A percentile compares a stretch with the other conserved stretches of the same genome.
Conservation (phyloP, 371 early-diverging fungal species). For the Rhizopus stolonifer region DNA sequence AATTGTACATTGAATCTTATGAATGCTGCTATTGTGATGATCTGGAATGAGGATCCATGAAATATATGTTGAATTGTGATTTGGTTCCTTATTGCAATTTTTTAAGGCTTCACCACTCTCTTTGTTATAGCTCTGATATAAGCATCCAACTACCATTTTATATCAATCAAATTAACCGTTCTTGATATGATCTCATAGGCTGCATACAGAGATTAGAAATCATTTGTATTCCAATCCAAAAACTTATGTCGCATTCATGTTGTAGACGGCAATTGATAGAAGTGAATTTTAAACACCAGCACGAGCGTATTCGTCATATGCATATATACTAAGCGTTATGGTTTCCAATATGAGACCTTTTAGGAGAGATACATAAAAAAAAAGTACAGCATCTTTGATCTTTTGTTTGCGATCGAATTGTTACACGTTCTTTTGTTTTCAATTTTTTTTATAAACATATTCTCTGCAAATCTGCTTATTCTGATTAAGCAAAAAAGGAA, state of each 20-base stretch:
- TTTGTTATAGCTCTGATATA: constrained; percentile 95
- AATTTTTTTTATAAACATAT: constrained; percentile 93
- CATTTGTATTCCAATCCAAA: neutral
- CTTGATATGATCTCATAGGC: constrained; percentile 94
- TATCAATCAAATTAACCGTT: constrained; percentile 92
- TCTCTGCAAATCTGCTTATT: constrained; percentile 76
- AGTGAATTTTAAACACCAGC: constrained; percentile 95
- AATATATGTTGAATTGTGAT: too few species aligned
- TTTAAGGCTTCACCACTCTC: constrained; percentile 72
- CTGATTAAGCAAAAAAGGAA: too few species aligned
- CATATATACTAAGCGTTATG: constrained; percentile 77
- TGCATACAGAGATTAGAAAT: constrained; percentile 21
- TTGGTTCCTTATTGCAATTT: too few species aligned
- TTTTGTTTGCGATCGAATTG: constrained; percentile 90
- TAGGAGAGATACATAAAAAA: too few species aligned
- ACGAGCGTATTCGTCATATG: constrained; percentile 95
- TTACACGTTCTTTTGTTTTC: constrained; percentile 86
- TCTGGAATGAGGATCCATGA: too few species aligned
- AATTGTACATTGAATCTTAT: too few species aligned
- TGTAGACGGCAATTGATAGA: constrained; percentile 70
- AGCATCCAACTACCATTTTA: constrained; percentile 96
- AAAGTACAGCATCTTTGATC: constrained; percentile 91
- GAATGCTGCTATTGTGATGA: too few species aligned
- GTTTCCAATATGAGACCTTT: too few species aligned
- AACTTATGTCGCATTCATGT: neutral